Conservation (phyloP, 2,329 filamentous ascomycete genomes). For the Blastomyces parvus region DNA sequence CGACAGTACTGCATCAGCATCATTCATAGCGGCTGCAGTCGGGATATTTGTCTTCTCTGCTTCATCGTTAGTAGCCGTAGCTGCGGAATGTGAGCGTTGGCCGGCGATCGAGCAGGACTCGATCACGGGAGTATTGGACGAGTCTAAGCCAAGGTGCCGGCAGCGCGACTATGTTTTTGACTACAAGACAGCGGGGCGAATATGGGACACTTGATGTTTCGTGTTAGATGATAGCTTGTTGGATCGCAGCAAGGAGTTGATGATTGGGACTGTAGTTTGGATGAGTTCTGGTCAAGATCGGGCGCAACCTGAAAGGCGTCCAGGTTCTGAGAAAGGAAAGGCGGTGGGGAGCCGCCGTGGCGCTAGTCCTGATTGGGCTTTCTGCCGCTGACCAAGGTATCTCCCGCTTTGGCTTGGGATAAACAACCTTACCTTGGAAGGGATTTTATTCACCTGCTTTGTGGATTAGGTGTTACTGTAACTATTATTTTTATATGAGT, state of each 20-base stretch:
- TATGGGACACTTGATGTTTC: not conserved
- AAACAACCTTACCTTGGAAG: too few species aligned
- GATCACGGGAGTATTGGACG: slow-evolving; percentile 18
- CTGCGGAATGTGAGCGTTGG: slow-evolving; percentile 22
- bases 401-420: not conserved
- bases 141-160: slow-evolving; percentile 17
- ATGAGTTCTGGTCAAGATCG: not conserved
- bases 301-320: not conserved
- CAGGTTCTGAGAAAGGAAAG: slow-evolving; percentile 8
- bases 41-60: slow-evolving; percentile 31
- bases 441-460: not conserved
- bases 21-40: slow-evolving; percentile 40
- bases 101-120: slow-evolving; percentile 2
- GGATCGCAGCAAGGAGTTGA: not conserved
- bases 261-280: slow-evolving; percentile 18
- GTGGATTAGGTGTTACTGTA: not conserved
- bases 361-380: slow-evolving; percentile 5
- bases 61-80: slow-evolving; percentile 38
- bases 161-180: not conserved
- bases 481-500: not conserved
- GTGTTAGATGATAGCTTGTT: slow-evolving; percentile 1
- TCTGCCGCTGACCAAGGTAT: not conserved
- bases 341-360: not conserved
- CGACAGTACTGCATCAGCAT: slow-evolving; percentile 35
- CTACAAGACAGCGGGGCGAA: not conserved